Evolutionary conservation across 116 monocot species (phyloP).

Genomic region (Papilionanthe hybrid): DNA sequence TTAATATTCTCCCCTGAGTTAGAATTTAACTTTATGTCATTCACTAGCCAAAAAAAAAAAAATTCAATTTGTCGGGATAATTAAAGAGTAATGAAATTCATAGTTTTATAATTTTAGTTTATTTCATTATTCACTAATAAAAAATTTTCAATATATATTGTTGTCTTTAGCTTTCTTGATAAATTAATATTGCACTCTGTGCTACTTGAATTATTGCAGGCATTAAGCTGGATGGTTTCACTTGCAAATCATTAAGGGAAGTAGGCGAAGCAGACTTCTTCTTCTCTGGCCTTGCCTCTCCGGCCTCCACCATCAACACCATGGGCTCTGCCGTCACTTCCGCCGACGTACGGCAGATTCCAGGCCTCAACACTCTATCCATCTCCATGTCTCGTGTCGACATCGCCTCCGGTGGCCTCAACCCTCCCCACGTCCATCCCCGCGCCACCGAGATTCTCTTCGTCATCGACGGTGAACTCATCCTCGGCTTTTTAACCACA

Average conservation of each 20-base stretch:
- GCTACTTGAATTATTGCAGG: no score
- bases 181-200: no score
- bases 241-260: constrained; percentile 23
- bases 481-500: constrained; percentile 54
- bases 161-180: no score
- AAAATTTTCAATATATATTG: no score
- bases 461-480: constrained; percentile 39
- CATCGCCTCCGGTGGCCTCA: constrained; percentile 38
- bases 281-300: constrained; percentile 17
- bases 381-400: constrained; percentile 43
- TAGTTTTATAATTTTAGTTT: no score
- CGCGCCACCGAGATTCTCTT: constrained; percentile 58
- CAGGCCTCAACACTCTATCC: constrained; percentile 50
- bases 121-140: no score
- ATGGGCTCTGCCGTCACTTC: constrained; percentile 33
- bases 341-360: constrained; percentile 25
- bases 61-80: no score
- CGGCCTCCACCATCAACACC: constrained; percentile 32
- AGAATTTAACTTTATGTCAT: no score
- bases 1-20: no score
- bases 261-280: constrained; percentile 37
- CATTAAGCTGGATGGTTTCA: constrained; percentile 3
- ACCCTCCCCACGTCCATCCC: constrained; percentile 54
- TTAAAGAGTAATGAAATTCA: no score
- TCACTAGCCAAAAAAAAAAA: no score